phyloP scores from a whole-genome alignment of 225 moss, liverwort and hornwort species.

The Sphagnum tenellum region DNA sequence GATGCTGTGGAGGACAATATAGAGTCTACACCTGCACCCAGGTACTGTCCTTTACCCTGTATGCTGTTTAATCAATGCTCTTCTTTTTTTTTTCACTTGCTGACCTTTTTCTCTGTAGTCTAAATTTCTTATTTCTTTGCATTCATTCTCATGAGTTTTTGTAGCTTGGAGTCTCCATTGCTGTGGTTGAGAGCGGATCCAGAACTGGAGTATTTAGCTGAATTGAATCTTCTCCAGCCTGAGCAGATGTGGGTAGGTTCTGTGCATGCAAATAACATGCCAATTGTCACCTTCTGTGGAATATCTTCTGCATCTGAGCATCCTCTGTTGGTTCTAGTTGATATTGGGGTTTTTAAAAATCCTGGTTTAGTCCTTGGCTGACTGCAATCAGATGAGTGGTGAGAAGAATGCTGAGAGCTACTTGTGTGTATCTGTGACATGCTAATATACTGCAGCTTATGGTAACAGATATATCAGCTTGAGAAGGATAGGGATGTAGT shows the following conservation, averaged over 20 bases:
- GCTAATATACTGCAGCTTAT: not conserved
- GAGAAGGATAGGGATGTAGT: slow-evolving; percentile 98
- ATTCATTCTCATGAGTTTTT: not conserved
- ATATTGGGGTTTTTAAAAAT: no score
- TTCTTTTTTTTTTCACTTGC: no score
- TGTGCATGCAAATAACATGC: no score
- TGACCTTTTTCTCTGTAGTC: not conserved
- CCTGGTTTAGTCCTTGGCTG: no score
- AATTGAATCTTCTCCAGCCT: slow-evolving; percentile 77
- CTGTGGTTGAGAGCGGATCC: slow-evolving; percentile 99
- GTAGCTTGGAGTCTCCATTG: slow-evolving; percentile 96
- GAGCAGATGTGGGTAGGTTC: slow-evolving; percentile 99
- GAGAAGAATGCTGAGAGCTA: not conserved
- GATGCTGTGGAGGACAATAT: slow-evolving; percentile 72
- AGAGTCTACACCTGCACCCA: slow-evolving; percentile 63
- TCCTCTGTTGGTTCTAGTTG: no score
- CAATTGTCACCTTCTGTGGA: no score
- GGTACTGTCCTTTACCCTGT: slow-evolving; percentile 5
- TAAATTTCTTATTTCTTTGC: not conserved
- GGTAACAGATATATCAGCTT: slow-evolving; percentile 79
- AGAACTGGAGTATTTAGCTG: slow-evolving; percentile 90
- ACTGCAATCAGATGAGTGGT: not conserved
- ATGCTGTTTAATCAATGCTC: no score
- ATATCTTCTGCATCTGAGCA: no score
- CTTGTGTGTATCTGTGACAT: not conserved